These are phyloP conservation scores for Clarireedia homoeocarpa DNA, from an alignment of 2,329 filamentous ascomycete genomes.

Conservation along the genomic window DNA sequence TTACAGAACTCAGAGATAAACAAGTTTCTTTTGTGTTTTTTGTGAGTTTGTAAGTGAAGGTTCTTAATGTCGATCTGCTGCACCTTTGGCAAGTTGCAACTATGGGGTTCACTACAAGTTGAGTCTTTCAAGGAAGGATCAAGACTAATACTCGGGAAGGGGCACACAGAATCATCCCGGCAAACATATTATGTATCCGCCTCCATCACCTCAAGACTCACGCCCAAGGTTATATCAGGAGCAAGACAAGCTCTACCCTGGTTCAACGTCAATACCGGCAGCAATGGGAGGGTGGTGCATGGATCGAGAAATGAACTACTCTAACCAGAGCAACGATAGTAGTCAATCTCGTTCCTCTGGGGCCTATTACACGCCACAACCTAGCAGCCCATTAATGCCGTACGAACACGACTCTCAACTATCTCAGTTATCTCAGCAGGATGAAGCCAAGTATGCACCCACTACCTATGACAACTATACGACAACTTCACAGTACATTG, in stretches of 20 bases:
- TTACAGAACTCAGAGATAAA: neutral
- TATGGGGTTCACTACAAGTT: neutral
- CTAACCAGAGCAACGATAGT: constrained; percentile 7
- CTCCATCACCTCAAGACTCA: neutral
- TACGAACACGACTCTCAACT: neutral
- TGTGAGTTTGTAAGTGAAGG: neutral
- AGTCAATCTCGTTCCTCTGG: constrained; percentile 5
- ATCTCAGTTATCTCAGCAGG: neutral
- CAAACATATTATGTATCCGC: neutral
- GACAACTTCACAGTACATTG: neutral
- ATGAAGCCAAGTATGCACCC: neutral
- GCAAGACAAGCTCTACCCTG: neutral
- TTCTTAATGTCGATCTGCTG: neutral
- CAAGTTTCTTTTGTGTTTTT: neutral
- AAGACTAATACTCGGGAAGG: constrained; percentile 5
- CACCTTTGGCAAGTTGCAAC: neutral
- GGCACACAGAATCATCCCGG: constrained; percentile 3
- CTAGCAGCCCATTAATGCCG: constrained; percentile 4
- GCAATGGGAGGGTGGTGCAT: constrained; percentile 1
- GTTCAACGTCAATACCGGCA: neutral
- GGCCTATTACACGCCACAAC: neutral
- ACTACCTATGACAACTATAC: neutral
- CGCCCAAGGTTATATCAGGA: neutral
- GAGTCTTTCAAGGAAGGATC: neutral
- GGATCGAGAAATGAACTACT: constrained; percentile 3